Evolutionary conservation across 2,329 filamentous ascomycete genomes (phyloP), one percentile per base, ranked within the genome.

Genomic region (Exophiala phaeomuriformis): DNA sequence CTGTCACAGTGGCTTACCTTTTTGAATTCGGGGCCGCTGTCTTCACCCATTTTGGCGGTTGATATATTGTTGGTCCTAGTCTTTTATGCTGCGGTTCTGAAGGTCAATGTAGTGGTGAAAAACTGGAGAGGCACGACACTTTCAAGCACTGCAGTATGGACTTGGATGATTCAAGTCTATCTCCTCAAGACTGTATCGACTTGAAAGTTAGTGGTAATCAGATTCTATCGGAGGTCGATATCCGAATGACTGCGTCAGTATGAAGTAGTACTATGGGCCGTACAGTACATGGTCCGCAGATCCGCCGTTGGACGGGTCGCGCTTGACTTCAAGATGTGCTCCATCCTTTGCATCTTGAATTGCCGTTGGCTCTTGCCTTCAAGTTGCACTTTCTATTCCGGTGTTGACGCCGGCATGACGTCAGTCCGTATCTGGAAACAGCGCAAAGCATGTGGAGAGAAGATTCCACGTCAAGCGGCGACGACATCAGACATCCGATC

Each of bases 11-110:
- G 7, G 49, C 49, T 8, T 46, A 56, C 49, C 45, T 56, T 52
- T 39, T 56, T 44, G 49, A 56, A 56, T 32, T 56, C 49, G 37
- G 41, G 53, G 28, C 30, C 31, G 32, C 44, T 35, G 30, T 45
- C 33, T 29, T 51, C 27, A 29, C 37, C 49, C 53, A 56, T 55
- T 5, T 48, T 41, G 12, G 27, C 36, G 6, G 6, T 39, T 39
- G n/a, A 10, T 8, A 5, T 8, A 39, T n/a, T 8, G 5, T 8
- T n/a, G 19, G 19, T 19, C 19, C 19, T 19, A 19, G 19, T 32
- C 8, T 30, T 30, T 10, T 30, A 29, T 32, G 42, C 28, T 45
- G 5, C 29, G 9, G 42, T 10, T 45, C 4, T 3, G 42, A 3
- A 35, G 12, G 9, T 47, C 10, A 10, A 12, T 7, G 36, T 39